Conservation (phyloP, 2,329 filamentous ascomycete species). For the Curvularia sp. region DNA sequence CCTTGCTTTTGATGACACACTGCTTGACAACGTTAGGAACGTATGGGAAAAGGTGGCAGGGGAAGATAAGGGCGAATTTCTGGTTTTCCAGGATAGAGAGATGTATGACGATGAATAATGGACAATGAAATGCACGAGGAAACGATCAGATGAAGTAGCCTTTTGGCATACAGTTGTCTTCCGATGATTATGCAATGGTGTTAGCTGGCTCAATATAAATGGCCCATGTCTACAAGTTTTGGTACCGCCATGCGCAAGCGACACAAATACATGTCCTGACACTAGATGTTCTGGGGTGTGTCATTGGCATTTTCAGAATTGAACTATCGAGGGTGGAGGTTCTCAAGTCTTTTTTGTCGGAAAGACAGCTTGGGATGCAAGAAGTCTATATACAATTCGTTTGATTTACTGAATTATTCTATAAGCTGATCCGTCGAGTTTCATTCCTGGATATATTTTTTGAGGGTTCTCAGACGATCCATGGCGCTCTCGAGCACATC, state of each 20-base stretch:
- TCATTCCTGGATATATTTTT: conserved; percentile 55
- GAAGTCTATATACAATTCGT: background rate
- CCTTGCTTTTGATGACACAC: conserved; percentile 75
- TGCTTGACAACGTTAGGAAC: conserved; percentile 69
- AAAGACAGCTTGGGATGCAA: background rate
- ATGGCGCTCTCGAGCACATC: conserved; percentile 66
- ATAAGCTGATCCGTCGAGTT: background rate
- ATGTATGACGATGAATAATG: conserved; percentile 61
- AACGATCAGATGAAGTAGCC: background rate
- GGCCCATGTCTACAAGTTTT: background rate
- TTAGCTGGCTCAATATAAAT: background rate
- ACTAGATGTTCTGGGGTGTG: too few species aligned
- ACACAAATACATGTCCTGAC: background rate
- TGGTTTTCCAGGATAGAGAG: conserved; percentile 80
- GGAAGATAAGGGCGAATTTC: conserved; percentile 65
- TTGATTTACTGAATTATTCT: background rate
- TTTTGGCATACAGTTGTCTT: background rate
- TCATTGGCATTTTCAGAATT: too few species aligned
- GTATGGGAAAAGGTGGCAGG: conserved; percentile 73
- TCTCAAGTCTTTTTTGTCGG: background rate
- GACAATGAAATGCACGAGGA: background rate
- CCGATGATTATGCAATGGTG: background rate
- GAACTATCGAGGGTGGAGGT: too few species aligned
- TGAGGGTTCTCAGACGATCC: conserved; percentile 57
- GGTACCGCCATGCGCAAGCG: background rate